phyloP scores from a whole-genome alignment of 1,284 basidiomycete genomes.

The Kwoniella shivajii region DNA sequence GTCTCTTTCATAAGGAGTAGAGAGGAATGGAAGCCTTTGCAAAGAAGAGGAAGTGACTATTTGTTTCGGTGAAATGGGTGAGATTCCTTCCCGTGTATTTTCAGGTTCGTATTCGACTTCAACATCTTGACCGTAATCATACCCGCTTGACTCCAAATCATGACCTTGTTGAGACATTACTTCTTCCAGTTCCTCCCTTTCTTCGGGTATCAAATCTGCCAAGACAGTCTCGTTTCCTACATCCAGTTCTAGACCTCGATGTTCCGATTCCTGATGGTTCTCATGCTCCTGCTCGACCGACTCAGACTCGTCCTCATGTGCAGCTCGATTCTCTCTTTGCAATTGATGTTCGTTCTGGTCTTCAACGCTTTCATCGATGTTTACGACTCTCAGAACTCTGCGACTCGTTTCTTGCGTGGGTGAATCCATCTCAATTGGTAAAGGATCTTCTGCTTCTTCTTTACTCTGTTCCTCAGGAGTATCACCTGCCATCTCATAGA shows the following conservation, averaged over 20 bases:
- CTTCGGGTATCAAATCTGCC: slow-evolving; percentile 26
- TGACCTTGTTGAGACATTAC: slow-evolving; percentile 20
- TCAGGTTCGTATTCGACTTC: slow-evolving; percentile 12
- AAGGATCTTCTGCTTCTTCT: not conserved
- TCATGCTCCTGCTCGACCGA: not conserved
- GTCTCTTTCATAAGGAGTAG: not conserved
- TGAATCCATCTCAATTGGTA: not conserved
- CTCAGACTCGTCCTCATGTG: not conserved
- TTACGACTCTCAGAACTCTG: not conserved
- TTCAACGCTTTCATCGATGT: slow-evolving; percentile 1
- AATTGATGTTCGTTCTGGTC: not conserved
- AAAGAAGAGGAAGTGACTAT: not conserved
- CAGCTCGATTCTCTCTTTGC: not conserved
- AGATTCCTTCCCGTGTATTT: not conserved
- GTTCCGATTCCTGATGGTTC: slow-evolving; percentile 9
- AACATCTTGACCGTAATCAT: slow-evolving; percentile 34
- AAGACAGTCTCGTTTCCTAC: slow-evolving; percentile 31
- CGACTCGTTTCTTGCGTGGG: not conserved
- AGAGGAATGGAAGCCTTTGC: slow-evolving; percentile 10
- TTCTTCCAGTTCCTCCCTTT: slow-evolving; percentile 16
- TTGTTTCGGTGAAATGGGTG: not conserved
- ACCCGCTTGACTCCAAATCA: slow-evolving; percentile 12
- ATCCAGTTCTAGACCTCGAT: slow-evolving; percentile 1
- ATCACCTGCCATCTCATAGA: slow-evolving; percentile 23
- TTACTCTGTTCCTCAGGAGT: slow-evolving; percentile 13